These are phyloP conservation scores for Schwanniomyces occidentalis DNA, from an alignment of 805 yeast genomes.

Conservation along the genomic window DNA sequence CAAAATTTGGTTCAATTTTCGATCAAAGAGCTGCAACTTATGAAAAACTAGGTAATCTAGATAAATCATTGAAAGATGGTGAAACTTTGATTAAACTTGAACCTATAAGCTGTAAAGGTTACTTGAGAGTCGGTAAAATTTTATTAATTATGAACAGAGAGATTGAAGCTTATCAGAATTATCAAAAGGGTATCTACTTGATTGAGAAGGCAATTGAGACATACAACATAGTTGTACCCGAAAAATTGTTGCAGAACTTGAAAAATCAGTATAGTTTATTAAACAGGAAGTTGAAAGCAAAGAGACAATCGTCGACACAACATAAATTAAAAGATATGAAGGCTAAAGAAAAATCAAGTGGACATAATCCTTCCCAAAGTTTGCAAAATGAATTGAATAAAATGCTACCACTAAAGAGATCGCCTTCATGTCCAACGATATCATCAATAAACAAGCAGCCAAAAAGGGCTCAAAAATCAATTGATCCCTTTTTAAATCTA, in stretches of 20 bases:
- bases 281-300: conserved; percentile 21
- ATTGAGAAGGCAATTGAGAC: conserved; percentile 32
- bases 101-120: conserved; percentile 51
- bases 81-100: conserved; percentile 32
- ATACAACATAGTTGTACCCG: conserved; percentile 29
- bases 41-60: conserved; percentile 37
- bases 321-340: not conserved
- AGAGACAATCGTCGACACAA: not conserved
- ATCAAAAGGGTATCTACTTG: conserved; percentile 38
- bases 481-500: conserved; percentile 29
- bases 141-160: conserved; percentile 21
- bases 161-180: conserved; percentile 34
- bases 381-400: conserved; percentile 11
- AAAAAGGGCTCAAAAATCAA: conserved; percentile 8
- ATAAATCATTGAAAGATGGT: conserved; percentile 40
- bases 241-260: conserved; percentile 27
- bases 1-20: conserved; percentile 32
- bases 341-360: not conserved
- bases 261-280: conserved; percentile 22
- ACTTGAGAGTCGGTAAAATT: conserved; percentile 45
- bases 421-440: not conserved
- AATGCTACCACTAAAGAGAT: conserved; percentile 21
- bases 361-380: not conserved
- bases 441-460: not conserved
- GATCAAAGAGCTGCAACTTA: conserved; percentile 54